These are phyloP conservation scores for Cytospora piceicola DNA, from an alignment of 2,329 filamentous ascomycete species.

Conservation along the genomic window DNA sequence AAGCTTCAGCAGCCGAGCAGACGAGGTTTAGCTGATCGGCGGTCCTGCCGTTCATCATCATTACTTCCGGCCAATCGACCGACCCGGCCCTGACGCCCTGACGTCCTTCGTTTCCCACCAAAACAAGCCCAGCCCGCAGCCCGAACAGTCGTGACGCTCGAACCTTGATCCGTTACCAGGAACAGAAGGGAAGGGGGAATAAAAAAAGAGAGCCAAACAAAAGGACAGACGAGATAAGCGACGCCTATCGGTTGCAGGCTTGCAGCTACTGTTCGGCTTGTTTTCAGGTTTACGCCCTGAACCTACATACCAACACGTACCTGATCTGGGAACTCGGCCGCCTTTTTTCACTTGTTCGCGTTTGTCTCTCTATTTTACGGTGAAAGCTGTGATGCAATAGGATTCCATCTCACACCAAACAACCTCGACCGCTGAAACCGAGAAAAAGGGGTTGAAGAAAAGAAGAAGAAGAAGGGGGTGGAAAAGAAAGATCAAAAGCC, in stretches of 20 bases:
- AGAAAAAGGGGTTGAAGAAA: background rate
- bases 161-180: background rate
- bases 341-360: background rate
- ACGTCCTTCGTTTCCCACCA: background rate
- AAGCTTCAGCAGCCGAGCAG: slow-evolving; percentile 3
- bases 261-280: background rate
- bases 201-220: background rate
- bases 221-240: background rate
- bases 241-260: background rate
- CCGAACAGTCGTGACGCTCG: slow-evolving; percentile 1
- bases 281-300: background rate
- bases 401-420: background rate
- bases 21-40: slow-evolving; percentile 1
- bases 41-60: slow-evolving; percentile 5
- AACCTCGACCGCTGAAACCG: background rate
- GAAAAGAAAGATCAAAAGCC: background rate
- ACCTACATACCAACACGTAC: background rate
- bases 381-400: background rate
- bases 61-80: background rate
- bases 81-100: background rate
- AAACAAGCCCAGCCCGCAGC: background rate
- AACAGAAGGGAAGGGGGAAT: background rate
- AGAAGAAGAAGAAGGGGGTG: background rate
- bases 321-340: background rate
- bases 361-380: background rate